Conservation (phyloP, 108 stramenopile genomes). For the Fragilariopsis cylindrus region DNA sequence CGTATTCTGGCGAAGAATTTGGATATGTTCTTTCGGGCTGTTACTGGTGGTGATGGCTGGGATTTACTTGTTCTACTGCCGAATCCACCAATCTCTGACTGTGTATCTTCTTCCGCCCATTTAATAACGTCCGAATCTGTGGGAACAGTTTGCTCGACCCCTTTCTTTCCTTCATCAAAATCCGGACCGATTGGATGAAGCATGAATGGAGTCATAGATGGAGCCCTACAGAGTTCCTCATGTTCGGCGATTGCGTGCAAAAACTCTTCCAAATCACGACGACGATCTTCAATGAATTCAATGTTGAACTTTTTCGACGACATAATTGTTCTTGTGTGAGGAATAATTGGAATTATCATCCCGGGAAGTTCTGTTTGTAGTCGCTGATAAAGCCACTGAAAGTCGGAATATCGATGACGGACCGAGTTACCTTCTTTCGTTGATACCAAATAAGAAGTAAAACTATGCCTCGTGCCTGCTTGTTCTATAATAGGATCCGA, state of each 20-base stretch:
- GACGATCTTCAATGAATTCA: slow-evolving; percentile 77
- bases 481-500: slow-evolving; percentile 63
- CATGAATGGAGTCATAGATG: slow-evolving; percentile 78
- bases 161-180: slow-evolving; percentile 63
- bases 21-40: slow-evolving; percentile 43
- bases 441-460: slow-evolving; percentile 65
- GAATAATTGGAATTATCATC: slow-evolving; percentile 90
- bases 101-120: slow-evolving; percentile 38
- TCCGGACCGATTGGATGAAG: slow-evolving; percentile 47
- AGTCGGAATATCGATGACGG: slow-evolving; percentile 90
- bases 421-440: slow-evolving; percentile 52
- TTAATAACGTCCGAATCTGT: slow-evolving; percentile 1
- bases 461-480: slow-evolving; percentile 57
- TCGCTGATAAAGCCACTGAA: slow-evolving; percentile 89
- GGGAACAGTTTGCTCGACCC: slow-evolving; percentile 34
- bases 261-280: slow-evolving; percentile 76
- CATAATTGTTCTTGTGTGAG: slow-evolving; percentile 72
- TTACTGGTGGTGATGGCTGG: slow-evolving; percentile 13
- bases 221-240: slow-evolving; percentile 71
- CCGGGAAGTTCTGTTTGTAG: slow-evolving; percentile 84
- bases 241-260: slow-evolving; percentile 70
- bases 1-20: slow-evolving; percentile 65
- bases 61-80: neutral
- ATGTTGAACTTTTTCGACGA: slow-evolving; percentile 64
- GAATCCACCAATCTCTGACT: neutral